These are phyloP conservation scores for Trametes polyzona DNA, from an alignment of 1,284 basidiomycete species.

Conservation along the genomic window DNA sequence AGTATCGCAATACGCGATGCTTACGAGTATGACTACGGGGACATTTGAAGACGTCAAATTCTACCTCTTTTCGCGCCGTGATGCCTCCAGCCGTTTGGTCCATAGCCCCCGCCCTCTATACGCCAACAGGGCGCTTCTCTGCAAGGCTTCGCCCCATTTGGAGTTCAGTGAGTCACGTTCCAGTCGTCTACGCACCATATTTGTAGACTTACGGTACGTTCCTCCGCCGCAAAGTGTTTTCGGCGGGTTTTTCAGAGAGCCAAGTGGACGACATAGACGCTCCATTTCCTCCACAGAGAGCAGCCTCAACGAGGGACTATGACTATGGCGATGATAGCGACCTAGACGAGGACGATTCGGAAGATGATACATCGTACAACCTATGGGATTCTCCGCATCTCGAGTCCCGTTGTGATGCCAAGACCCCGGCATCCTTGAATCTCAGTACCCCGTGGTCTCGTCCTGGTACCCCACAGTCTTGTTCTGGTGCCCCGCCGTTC, in stretches of 20 bases:
- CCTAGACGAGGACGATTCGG: conserved; percentile 27
- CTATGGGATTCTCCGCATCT: no score
- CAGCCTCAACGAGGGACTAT: conserved; percentile 9
- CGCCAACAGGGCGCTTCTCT: conserved; percentile 2
- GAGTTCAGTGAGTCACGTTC: not conserved
- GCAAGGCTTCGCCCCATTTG: not conserved
- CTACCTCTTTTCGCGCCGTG: conserved; percentile 7
- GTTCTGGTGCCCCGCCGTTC: no score
- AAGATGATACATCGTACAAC: no score
- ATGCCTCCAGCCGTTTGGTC: not conserved
- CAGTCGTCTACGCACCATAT: not conserved
- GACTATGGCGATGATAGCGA: conserved; percentile 32
- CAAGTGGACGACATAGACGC: conserved; percentile 15
- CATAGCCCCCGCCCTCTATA: conserved; percentile 1
- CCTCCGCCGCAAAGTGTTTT: conserved; percentile 22
- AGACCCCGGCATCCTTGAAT: no score
- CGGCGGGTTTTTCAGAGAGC: conserved; percentile 22
- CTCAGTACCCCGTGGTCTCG: no score
- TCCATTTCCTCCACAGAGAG: conserved; percentile 10
- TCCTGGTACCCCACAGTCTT: no score
- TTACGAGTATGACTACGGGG: not conserved
- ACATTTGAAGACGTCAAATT: conserved; percentile 11
- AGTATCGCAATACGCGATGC: not conserved
- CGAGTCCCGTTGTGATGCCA: no score
- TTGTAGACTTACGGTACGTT: not conserved